Percentiles rank a stretch among this genome's conserved stretches.
These are phyloP conservation scores for Penicillium dipodomyicola DNA, from an alignment of 495 filamentous ascomycete genomes.

Conservation along the genomic window DNA sequence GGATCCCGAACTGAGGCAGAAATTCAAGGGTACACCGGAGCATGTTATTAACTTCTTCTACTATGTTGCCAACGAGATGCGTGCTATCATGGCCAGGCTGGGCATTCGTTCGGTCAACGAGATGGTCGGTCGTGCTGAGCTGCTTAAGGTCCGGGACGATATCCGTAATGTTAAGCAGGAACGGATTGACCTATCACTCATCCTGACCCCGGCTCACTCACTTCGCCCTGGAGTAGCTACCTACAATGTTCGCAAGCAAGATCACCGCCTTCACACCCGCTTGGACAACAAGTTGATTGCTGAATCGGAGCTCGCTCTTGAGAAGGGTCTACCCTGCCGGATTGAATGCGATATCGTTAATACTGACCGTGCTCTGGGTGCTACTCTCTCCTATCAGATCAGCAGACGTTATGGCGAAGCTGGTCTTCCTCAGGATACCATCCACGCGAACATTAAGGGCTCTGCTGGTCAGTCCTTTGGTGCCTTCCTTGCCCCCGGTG, in stretches of 20 bases:
- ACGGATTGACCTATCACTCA: conserved; percentile 92
- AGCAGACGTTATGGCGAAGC: conserved; percentile 88
- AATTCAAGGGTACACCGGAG: conserved; percentile 92
- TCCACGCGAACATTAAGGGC: conserved; percentile 97
- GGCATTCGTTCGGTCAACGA: conserved; percentile 96
- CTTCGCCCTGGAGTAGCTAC: conserved; percentile 95
- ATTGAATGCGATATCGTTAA: conserved; percentile 99
- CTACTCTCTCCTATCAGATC: conserved; percentile 95
- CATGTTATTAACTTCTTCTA: conserved; percentile 99
- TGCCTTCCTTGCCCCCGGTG: conserved; percentile 89
- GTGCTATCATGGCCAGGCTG: conserved; percentile 96
- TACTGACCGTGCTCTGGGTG: conserved; percentile 92
- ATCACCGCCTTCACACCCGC: conserved; percentile 88
- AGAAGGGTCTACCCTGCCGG: conserved; percentile 91
- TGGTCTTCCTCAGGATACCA: conserved; percentile 89
- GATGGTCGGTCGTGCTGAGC: conserved; percentile 94
- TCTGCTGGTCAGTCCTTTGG: conserved; percentile 98
- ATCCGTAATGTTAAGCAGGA: conserved; percentile 83
- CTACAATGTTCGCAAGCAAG: conserved; percentile 98
- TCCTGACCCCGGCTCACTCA: conserved; percentile 93
- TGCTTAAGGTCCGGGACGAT: conserved; percentile 84
- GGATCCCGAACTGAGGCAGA: conserved; percentile 90
- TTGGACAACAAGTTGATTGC: conserved; percentile 99
- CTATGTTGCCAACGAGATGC: conserved; percentile 95
- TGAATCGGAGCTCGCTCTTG: conserved; percentile 92